phyloP scores from a whole-genome alignment of 495 filamentous ascomycete species.

The Penicillium samsonianum region DNA sequence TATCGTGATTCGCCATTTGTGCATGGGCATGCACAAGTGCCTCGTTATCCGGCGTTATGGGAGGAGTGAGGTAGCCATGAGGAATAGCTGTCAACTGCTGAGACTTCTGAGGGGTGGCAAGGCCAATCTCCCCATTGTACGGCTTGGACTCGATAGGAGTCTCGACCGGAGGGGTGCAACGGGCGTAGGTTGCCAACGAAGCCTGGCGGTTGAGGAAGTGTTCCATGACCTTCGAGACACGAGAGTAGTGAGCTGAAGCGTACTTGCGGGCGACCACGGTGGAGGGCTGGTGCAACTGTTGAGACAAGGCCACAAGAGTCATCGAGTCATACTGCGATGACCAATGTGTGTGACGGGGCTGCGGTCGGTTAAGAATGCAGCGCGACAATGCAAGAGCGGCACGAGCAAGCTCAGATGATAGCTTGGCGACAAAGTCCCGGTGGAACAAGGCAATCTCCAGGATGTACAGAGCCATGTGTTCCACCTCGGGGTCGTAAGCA shows the following conservation, averaged over 20 bases:
- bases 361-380: constrained; percentile 79
- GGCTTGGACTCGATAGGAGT: constrained; percentile 57
- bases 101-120: constrained; percentile 84
- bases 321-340: constrained; percentile 76
- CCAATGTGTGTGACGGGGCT: constrained; percentile 75
- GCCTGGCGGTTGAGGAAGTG: constrained; percentile 85
- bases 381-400: constrained; percentile 82
- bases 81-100: constrained; percentile 61
- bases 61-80: constrained; percentile 88
- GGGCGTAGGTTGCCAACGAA: constrained; percentile 66
- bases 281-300: constrained; percentile 85
- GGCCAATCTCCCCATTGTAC: constrained; percentile 52
- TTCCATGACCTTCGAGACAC: constrained; percentile 78
- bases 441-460: constrained; percentile 94
- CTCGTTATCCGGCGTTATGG: constrained; percentile 89
- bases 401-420: constrained; percentile 86
- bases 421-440: constrained; percentile 89
- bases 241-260: constrained; percentile 73
- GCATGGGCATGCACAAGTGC: constrained; percentile 46
- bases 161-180: constrained; percentile 72
- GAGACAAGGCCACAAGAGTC: constrained; percentile 77
- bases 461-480: constrained; percentile 93
- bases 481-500: constrained; percentile 74
- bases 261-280: constrained; percentile 87
- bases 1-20: constrained; percentile 29